Evolutionary conservation across 2,329 filamentous ascomycete species (phyloP).

Genomic region (Fusarium pseudonygamai): DNA sequence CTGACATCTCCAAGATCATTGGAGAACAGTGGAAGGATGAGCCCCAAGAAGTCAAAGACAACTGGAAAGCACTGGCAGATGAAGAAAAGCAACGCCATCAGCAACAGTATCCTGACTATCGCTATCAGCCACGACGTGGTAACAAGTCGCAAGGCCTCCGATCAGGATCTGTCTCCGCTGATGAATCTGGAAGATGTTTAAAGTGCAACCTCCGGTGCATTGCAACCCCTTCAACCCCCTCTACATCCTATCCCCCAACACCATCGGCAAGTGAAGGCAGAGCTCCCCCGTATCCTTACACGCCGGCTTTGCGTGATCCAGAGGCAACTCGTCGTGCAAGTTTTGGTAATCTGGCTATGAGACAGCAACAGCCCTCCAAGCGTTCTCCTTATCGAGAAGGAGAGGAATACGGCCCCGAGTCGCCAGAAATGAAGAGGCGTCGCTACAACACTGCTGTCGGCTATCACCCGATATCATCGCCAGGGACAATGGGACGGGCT

Average conservation of each 20-base stretch:
- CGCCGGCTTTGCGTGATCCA: constrained; percentile 33
- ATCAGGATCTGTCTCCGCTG: constrained; percentile 50
- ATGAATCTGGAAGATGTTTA: constrained; percentile 68
- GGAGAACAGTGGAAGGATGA: constrained; percentile 90
- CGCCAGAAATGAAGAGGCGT: constrained; percentile 69
- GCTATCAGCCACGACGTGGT: constrained; percentile 86
- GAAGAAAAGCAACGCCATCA: constrained; percentile 93
- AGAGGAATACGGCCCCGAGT: constrained; percentile 53
- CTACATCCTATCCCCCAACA: constrained; percentile 54
- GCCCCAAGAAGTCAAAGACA: constrained; percentile 75
- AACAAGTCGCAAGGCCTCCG: constrained; percentile 46
- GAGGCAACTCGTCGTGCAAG: constrained; percentile 43
- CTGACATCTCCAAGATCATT: constrained; percentile 97
- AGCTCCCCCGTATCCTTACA: constrained; percentile 33
- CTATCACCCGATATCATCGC: constrained; percentile 44
- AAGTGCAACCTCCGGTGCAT: constrained; percentile 78
- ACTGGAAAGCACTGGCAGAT: constrained; percentile 91
- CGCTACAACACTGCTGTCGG: constrained; percentile 60
- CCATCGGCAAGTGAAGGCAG: constrained; percentile 45
- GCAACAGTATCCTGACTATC: constrained; percentile 90
- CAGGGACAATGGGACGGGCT: constrained; percentile 23
- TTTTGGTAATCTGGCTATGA: constrained; percentile 37
- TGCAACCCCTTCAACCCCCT: constrained; percentile 68
- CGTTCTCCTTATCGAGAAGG: constrained; percentile 39
- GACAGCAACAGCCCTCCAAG: constrained; percentile 36